Evolutionary conservation across 495 filamentous ascomycete genomes (phyloP).

Genomic region (Annulohypoxylon stygium): DNA sequence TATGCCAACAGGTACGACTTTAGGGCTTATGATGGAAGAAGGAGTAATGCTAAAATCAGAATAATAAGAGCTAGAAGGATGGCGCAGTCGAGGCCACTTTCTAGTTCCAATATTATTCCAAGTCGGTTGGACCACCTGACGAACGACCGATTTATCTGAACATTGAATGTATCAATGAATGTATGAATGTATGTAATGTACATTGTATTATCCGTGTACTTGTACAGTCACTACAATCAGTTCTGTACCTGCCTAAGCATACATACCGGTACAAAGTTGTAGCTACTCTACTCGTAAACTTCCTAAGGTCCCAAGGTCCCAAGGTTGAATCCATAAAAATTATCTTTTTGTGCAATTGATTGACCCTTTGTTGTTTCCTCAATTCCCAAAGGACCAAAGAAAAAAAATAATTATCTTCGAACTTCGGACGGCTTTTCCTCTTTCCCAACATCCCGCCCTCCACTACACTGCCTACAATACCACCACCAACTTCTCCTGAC

Average conservation of each 20-base stretch:
- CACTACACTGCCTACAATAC: slow-evolving; percentile 11
- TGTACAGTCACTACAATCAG: background rate
- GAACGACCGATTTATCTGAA: slow-evolving; percentile 11
- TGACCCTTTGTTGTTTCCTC: slow-evolving; percentile 44
- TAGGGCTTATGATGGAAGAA: background rate
- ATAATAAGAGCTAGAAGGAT: slow-evolving; percentile 33
- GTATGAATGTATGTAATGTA: background rate
- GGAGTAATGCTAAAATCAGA: background rate
- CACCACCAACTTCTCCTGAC: slow-evolving; percentile 18
- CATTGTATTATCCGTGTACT: slow-evolving; percentile 24
- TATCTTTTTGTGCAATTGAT: slow-evolving; percentile 48
- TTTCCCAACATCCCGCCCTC: slow-evolving; percentile 40
- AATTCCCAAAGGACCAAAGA: slow-evolving; percentile 40
- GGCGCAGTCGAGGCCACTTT: slow-evolving; percentile 37
- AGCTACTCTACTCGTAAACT: slow-evolving; percentile 24
- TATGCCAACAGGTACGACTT: too few species aligned
- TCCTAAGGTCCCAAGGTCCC: background rate
- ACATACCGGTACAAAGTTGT: slow-evolving; percentile 22
- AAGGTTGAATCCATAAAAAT: slow-evolving; percentile 45
- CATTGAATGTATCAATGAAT: background rate
- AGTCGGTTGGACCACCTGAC: slow-evolving; percentile 43
- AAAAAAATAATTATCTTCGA: slow-evolving; percentile 41
- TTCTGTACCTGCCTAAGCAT: slow-evolving; percentile 43
- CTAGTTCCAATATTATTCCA: slow-evolving; percentile 40
- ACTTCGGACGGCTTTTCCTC: slow-evolving; percentile 45